phyloP scores from a whole-genome alignment of 2,329 filamentous ascomycete genomes.

The Daldinia eschscholtzii region DNA sequence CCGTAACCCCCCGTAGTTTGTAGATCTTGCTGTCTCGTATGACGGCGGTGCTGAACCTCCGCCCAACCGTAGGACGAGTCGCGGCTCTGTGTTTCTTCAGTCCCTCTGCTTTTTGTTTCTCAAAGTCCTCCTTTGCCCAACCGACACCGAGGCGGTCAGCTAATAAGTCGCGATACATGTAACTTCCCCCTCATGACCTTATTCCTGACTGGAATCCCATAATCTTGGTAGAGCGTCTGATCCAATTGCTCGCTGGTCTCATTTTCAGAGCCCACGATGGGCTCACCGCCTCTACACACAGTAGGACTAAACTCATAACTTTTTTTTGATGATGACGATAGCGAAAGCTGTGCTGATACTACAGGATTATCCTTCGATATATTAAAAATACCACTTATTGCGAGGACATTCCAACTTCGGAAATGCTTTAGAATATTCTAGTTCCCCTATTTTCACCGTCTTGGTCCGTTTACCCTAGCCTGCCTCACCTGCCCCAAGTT shows the following conservation, averaged over 20 bases:
- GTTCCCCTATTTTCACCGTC: constrained; percentile 32
- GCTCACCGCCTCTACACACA: constrained; percentile 37
- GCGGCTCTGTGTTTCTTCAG: constrained; percentile 28
- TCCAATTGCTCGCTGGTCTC: constrained; percentile 25
- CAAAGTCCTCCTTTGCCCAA: constrained; percentile 20
- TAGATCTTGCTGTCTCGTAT: constrained; percentile 40
- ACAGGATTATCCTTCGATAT: constrained; percentile 30
- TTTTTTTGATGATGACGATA: constrained; percentile 32
- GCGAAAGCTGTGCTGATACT: constrained; percentile 30
- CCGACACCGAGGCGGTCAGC: constrained; percentile 27
- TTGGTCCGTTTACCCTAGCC: constrained; percentile 20
- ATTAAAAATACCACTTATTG: constrained; percentile 34
- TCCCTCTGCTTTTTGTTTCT: constrained; percentile 5
- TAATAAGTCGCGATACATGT: constrained; percentile 29
- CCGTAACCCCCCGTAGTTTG: constrained; percentile 32
- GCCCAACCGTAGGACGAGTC: constrained; percentile 33
- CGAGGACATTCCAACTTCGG: constrained; percentile 37
- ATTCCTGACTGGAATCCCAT: constrained; percentile 25
- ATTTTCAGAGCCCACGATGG: constrained; percentile 22
- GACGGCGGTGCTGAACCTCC: constrained; percentile 36
- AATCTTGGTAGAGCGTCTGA: constrained; percentile 19
- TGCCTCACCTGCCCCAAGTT: constrained; percentile 25
- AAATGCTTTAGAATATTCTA: constrained; percentile 45
- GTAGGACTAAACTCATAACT: constrained; percentile 17
- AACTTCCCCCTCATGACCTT: constrained; percentile 20